Conservation (phyloP, 2,329 filamentous ascomycete genomes). For the Ophiognomonia clavigignenti-juglandacearum region DNA sequence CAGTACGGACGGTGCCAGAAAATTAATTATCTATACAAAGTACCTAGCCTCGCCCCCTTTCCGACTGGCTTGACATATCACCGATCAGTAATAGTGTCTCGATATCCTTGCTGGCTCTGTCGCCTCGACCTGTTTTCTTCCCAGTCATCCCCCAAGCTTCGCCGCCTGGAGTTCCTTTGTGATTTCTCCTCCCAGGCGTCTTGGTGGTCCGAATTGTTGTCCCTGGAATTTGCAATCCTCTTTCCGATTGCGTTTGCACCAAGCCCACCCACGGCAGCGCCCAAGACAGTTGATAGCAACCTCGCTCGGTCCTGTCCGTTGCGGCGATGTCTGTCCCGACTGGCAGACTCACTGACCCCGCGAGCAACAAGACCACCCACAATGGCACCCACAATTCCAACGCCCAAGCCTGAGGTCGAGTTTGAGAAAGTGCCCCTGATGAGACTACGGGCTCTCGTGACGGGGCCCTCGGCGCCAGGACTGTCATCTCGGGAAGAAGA, state of each 20-base stretch:
- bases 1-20: too few species aligned
- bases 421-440: slow-evolving; percentile 44
- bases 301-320: slow-evolving; percentile 23
- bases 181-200: slow-evolving; percentile 29
- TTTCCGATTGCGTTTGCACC: slow-evolving; percentile 48
- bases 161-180: slow-evolving; percentile 11
- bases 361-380: slow-evolving; percentile 50
- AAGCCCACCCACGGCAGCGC: slow-evolving; percentile 50
- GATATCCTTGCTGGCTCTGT: neutral
- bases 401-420: slow-evolving; percentile 43
- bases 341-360: slow-evolving; percentile 37
- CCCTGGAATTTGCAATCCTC: slow-evolving; percentile 33
- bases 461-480: slow-evolving; percentile 25
- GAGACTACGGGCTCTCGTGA: slow-evolving; percentile 35
- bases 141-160: slow-evolving; percentile 1
- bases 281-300: slow-evolving; percentile 46
- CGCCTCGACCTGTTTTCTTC: neutral
- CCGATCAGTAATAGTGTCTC: neutral
- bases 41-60: too few species aligned
- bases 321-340: slow-evolving; percentile 19
- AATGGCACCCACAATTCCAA: slow-evolving; percentile 48
- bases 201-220: slow-evolving; percentile 28
- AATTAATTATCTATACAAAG: too few species aligned
- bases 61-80: too few species aligned
- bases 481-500: slow-evolving; percentile 7